Base-by-base conservation (phyloP, 148 eudicot genomes). In the Mesembryanthemum crystallinum region DNA sequence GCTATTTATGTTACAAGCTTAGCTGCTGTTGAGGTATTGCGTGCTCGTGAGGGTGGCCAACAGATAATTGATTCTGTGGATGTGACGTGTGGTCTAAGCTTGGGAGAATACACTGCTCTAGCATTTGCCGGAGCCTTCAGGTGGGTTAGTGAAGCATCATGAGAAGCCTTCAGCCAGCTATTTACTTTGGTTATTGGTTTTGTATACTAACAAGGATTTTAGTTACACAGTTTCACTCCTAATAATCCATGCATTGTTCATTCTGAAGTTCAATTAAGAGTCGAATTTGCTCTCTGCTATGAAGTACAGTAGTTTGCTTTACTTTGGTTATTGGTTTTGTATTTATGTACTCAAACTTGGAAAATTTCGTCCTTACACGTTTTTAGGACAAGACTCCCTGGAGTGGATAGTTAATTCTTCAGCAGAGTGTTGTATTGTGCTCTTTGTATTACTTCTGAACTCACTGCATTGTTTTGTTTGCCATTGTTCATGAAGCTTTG, bases 21-120 rank as follows among this genome's bases (percentile, higher is more conserved):
- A 79, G 98, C 98, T 58, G 97, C 97, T 32, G 91, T 94, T 73
- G 98, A 94, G 87, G 79, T 94, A 60, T 86, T 94, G 77, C 93
- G 96, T 81, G 89, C 96, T 74, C 97, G 97, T 76, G 97, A 92
- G 63, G 98, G 97, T 67, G 98, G 96, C 60, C 97, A 89, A 79
- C 87, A 88, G 66, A 87, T 94, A 76, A 92, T 92, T 75, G 92
- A 94, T 79, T 89, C 93, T 62, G 88, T 92, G n/a, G 98, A 94
- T 76, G 93, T 92, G 71, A 94, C 97, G 73, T 91, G 98, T 74
- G 98, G 98, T 52, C 88, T 94, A 74, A 90, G 98, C 73, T 88
- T 94, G 87, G 98, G 97, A 76, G 98, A 94, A 66, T 94, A 92
- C 85, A 94, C 98, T 69, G 98, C 98, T 84, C 90, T 94, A 66